Evolutionary conservation across 2,329 filamentous ascomycete genomes (phyloP).

Genomic region (Epichloe hybrida): DNA sequence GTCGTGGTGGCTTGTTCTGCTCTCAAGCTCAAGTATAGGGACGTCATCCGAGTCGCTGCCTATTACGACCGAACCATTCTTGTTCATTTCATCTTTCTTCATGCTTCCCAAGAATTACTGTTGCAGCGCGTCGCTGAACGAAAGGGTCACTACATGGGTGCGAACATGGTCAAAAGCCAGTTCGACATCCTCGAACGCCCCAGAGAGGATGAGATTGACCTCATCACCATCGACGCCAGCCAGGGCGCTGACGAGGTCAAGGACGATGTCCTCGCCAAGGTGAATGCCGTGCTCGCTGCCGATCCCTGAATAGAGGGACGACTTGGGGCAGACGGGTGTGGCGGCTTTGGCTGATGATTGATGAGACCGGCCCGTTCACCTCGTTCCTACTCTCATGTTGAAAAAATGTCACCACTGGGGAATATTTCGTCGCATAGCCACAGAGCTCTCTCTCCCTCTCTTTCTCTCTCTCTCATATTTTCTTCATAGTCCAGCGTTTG

Average conservation of each 20-base stretch:
- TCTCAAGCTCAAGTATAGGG: constrained; percentile 92
- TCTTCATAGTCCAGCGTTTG: neutral
- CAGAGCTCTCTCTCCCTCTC: too few species aligned
- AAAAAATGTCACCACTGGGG: too few species aligned
- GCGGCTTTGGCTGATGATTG: neutral
- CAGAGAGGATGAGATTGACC: constrained; percentile 53
- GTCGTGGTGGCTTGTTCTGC: constrained; percentile 94
- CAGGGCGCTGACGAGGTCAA: constrained; percentile 44
- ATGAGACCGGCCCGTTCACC: too few species aligned
- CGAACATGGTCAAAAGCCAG: constrained; percentile 88
- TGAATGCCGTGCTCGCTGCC: constrained; percentile 35
- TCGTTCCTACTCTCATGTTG: too few species aligned
- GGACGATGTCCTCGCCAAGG: constrained; percentile 42
- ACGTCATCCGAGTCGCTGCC: constrained; percentile 70
- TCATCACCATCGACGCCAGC: constrained; percentile 58
- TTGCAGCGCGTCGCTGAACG: constrained; percentile 61
- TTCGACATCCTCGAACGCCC: constrained; percentile 81
- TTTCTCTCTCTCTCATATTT: neutral
- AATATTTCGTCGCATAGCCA: too few species aligned
- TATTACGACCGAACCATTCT: constrained; percentile 61
- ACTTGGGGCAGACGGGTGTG: neutral
- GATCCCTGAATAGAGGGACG: constrained; percentile 5
- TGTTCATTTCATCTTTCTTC: constrained; percentile 87
- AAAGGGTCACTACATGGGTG: constrained; percentile 88
- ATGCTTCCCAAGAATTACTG: constrained; percentile 62